These are phyloP conservation scores for Blastobotrys persicus DNA, from an alignment of 1,139 yeast genomes.

Conservation along the genomic window DNA sequence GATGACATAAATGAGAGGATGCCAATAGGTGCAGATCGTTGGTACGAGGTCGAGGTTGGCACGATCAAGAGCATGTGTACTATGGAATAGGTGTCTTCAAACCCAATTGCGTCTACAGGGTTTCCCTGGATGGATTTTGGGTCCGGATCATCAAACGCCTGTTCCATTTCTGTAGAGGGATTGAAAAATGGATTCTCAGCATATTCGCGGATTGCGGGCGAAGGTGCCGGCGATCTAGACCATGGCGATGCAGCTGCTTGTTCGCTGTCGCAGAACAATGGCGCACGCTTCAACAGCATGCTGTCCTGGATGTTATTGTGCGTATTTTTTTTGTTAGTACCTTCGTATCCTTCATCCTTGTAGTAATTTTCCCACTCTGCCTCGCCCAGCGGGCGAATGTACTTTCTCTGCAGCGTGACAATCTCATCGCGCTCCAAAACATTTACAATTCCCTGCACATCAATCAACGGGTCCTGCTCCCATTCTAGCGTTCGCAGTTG, in stretches of 20 bases:
- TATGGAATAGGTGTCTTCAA: conserved; percentile 35
- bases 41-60: conserved; percentile 18
- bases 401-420: conserved; percentile 34
- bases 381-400: conserved; percentile 16
- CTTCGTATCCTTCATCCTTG: background rate
- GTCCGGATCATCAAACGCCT: conserved; percentile 30
- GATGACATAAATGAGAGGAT: conserved; percentile 36
- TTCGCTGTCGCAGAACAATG: conserved; percentile 29
- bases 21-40: conserved; percentile 34
- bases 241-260: conserved; percentile 35
- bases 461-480: conserved; percentile 36
- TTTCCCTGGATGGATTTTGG: conserved; percentile 10
- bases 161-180: conserved; percentile 24
- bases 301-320: background rate
- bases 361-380: background rate
- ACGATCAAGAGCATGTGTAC: conserved; percentile 35
- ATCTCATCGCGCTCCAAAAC: conserved; percentile 32
- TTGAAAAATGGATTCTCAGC: conserved; percentile 32
- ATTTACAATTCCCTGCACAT: conserved; percentile 32
- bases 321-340: background rate
- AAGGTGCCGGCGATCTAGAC: conserved; percentile 37
- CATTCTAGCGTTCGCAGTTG: conserved; percentile 32
- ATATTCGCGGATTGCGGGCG: conserved; percentile 33
- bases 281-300: background rate
- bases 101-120: conserved; percentile 31